These are phyloP conservation scores for Sesbania bispinosa DNA, from an alignment of 306 rosid species.

Conservation along the genomic window DNA sequence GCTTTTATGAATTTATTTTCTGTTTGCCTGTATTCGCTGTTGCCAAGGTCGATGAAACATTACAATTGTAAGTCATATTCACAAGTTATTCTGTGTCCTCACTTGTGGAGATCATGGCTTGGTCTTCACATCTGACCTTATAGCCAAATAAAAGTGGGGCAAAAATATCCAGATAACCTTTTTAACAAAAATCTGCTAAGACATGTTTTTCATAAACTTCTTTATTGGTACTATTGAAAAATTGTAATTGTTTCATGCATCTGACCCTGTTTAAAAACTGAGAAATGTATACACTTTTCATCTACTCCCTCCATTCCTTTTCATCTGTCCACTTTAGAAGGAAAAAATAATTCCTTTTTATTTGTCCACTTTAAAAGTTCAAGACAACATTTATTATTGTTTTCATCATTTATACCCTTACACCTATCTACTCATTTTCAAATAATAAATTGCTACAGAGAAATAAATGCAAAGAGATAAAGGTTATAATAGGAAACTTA, in stretches of 20 bases:
- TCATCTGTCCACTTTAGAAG: too few species aligned
- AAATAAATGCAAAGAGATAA: too few species aligned
- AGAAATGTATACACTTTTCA: background rate
- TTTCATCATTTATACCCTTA: too few species aligned
- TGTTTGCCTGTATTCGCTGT: background rate
- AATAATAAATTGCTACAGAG: too few species aligned
- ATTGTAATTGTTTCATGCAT: background rate
- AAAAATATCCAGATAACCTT: background rate
- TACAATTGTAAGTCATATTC: background rate
- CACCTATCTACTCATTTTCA: too few species aligned
- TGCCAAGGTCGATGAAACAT: background rate
- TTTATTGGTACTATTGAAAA: background rate
- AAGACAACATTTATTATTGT: too few species aligned
- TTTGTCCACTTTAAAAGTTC: too few species aligned
- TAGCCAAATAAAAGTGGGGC: background rate
- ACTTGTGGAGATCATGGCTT: conserved; percentile 10
- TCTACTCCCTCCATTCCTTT: too few species aligned
- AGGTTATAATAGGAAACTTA: too few species aligned
- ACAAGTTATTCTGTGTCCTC: conserved; percentile 2
- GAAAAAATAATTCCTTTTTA: too few species aligned
- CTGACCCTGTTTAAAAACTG: background rate
- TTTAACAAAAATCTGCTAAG: background rate
- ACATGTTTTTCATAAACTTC: conserved; percentile 14
- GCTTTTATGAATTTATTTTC: conserved; percentile 5
- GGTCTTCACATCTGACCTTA: background rate